A percentile compares a stretch with the other conserved stretches of the same genome.
Conservation (phyloP, 169 alveolate genomes). For the Eimeria necatrix region DNA sequence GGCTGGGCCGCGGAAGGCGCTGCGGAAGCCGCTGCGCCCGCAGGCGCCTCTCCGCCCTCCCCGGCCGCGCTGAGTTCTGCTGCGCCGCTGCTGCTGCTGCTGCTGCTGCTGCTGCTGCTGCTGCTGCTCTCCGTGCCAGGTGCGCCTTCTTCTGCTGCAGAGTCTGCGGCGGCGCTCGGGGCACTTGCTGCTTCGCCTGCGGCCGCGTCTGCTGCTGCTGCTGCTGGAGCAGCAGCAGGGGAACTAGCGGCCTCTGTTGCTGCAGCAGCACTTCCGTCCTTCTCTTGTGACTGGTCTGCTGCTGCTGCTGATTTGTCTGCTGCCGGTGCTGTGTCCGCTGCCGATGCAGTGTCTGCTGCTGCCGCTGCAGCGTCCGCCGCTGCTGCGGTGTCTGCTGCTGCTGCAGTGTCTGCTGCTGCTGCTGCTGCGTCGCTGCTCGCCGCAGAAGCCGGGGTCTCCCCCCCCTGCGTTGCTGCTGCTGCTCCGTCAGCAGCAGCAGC, state of each 20-base stretch:
- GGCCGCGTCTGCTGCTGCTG: neutral
- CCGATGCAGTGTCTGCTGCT: neutral
- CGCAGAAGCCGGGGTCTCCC: neutral
- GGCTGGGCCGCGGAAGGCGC: neutral
- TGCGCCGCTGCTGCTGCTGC: neutral
- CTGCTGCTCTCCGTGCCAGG: neutral
- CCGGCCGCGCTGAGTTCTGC: neutral
- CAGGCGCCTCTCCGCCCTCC: neutral
- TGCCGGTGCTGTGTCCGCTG: neutral
- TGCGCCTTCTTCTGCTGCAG: neutral
- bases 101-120: conserved; percentile 26
- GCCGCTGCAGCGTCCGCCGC: neutral
- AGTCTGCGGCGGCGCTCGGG: neutral
- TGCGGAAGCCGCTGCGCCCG: neutral
- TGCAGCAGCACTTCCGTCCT: neutral
- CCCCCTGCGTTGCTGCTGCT: neutral
- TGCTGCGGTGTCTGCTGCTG: neutral
- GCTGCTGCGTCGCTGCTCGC: neutral
- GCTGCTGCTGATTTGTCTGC: neutral
- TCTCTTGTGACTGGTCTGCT: neutral
- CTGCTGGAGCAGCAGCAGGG: neutral
- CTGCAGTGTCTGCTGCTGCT: neutral
- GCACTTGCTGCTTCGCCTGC: neutral
- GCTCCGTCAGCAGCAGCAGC: neutral
- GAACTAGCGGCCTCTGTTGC: neutral